These are phyloP conservation scores for Dysphania ambrosioides DNA, from an alignment of 148 eudicot species.

Conservation along the genomic window DNA sequence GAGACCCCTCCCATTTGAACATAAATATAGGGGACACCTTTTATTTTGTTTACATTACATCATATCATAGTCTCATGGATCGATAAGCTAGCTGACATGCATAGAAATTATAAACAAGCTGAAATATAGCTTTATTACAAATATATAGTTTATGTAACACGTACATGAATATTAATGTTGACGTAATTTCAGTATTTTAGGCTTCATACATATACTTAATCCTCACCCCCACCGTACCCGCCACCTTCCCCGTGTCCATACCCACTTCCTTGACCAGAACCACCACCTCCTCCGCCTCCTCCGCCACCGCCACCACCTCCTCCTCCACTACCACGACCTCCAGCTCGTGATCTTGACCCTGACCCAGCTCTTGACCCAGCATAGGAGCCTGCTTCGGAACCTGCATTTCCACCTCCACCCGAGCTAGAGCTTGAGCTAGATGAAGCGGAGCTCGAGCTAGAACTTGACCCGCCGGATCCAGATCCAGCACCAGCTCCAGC, in stretches of 20 bases:
- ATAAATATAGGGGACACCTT: too few relatives aligned
- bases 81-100: too few relatives aligned
- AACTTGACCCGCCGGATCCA: slow-evolving; percentile 28
- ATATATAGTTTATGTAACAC: neutral
- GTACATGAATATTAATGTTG: neutral
- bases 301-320: slow-evolving; percentile 21
- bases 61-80: too few relatives aligned
- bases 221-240: slow-evolving; percentile 25
- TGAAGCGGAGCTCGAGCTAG: slow-evolving; percentile 32
- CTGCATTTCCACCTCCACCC: slow-evolving; percentile 48
- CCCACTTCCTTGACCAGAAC: slow-evolving; percentile 22
- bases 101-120: neutral
- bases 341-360: slow-evolving; percentile 17
- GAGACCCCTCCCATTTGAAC: too few relatives aligned
- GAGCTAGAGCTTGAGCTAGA: slow-evolving; percentile 32
- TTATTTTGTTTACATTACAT: too few relatives aligned
- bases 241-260: slow-evolving; percentile 26
- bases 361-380: slow-evolving; percentile 59
- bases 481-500: slow-evolving; percentile 40
- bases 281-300: slow-evolving; percentile 23
- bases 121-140: neutral
- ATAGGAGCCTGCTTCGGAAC: slow-evolving; percentile 56
- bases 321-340: slow-evolving; percentile 10
- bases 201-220: neutral
- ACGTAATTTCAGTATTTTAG: neutral